phyloP scores from a whole-genome alignment of 352 stramenopile species.

The Phytophthora cryptogea region DNA sequence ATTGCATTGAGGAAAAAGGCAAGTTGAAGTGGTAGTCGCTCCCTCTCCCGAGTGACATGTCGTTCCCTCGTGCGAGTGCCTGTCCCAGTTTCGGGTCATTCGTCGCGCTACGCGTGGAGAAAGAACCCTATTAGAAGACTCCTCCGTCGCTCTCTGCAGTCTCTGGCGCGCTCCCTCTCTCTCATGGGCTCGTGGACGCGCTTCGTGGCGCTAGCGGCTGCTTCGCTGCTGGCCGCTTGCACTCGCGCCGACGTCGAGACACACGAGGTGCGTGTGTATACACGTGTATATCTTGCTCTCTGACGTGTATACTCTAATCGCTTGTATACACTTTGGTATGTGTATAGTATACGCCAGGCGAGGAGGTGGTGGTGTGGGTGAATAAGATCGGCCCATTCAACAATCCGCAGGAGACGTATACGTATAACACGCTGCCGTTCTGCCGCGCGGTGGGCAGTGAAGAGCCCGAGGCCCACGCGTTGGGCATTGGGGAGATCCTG shows the following conservation, averaged over 20 bases:
- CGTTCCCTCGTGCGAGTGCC: neutral
- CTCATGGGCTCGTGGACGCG: constrained; percentile 32
- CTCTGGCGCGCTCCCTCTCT: constrained; percentile 1
- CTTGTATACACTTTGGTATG: neutral
- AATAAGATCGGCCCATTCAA: constrained; percentile 98
- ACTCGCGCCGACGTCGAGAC: constrained; percentile 53
- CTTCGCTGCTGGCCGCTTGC: constrained; percentile 13
- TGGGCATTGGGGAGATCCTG: constrained; percentile 95
- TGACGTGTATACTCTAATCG: too few species aligned
- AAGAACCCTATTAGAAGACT: neutral
- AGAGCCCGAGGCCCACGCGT: constrained; percentile 80
- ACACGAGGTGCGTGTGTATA: constrained; percentile 46
- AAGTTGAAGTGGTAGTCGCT: neutral
- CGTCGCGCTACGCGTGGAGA: constrained; percentile 15
- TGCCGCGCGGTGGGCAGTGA: constrained; percentile 92
- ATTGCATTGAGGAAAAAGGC: too few species aligned
- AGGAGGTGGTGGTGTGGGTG: constrained; percentile 94
- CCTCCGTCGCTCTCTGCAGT: too few species aligned
- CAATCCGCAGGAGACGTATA: constrained; percentile 99
- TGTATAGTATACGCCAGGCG: constrained; percentile 64
- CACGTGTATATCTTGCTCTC: neutral
- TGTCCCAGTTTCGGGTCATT: neutral
- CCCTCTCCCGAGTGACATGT: neutral
- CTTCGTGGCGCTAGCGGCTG: constrained; percentile 26
- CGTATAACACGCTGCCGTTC: constrained; percentile 99